These are phyloP conservation scores for Wallacemonas collosoma DNA, from an alignment of 208 protist species.

Conservation along the genomic window DNA sequence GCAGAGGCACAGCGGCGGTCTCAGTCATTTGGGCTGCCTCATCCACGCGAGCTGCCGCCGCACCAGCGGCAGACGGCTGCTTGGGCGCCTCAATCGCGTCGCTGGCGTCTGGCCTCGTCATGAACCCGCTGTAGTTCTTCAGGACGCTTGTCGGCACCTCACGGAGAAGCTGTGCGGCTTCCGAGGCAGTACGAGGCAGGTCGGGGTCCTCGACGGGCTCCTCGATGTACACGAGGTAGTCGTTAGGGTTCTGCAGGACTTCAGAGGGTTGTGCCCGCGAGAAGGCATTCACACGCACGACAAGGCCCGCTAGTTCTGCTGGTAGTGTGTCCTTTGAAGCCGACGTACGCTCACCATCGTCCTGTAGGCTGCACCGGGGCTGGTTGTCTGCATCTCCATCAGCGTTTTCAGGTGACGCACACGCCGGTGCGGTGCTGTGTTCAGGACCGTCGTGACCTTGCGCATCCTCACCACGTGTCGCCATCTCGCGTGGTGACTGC, in stretches of 20 bases:
- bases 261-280: neutral
- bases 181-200: neutral
- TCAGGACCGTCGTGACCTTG: no score
- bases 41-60: neutral
- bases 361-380: neutral
- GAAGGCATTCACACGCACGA: conserved; percentile 9
- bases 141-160: conserved; percentile 1
- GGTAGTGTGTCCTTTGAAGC: neutral
- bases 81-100: neutral
- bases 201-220: neutral
- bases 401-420: neutral
- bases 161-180: conserved; percentile 6
- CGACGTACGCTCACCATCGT: neutral
- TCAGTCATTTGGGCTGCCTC: neutral
- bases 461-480: no score
- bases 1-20: neutral
- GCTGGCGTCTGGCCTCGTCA: neutral
- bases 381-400: neutral
- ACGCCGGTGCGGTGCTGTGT: no score
- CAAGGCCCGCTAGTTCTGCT: conserved; percentile 1
- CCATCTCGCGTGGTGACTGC: no score
- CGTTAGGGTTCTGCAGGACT: neutral
- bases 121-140: conserved; percentile 1
- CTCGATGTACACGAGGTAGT: neutral
- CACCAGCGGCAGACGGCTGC: neutral